Conservation (phyloP, 192 early-diverging fungal species). For the Coemansia sp. region DNA sequence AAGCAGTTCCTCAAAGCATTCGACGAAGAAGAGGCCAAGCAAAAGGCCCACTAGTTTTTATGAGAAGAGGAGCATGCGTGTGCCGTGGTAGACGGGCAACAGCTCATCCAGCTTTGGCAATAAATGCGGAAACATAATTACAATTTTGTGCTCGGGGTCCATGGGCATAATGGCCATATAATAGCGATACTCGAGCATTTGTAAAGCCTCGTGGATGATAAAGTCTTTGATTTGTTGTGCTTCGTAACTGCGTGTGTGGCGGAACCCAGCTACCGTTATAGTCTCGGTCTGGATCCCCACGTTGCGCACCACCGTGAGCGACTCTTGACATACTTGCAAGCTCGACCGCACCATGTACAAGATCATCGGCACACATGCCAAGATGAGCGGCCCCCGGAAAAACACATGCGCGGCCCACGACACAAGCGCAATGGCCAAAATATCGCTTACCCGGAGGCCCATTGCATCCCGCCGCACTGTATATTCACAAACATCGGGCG, state of each 20-base stretch:
- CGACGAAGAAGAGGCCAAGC: constrained; percentile 47
- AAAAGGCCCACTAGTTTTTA: constrained; percentile 19
- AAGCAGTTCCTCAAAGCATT: constrained; percentile 55
- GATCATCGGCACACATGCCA: constrained; percentile 37
- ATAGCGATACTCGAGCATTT: constrained; percentile 46
- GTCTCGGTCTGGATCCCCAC: constrained; percentile 49
- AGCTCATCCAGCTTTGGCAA: constrained; percentile 33
- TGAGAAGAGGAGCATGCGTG: constrained; percentile 30
- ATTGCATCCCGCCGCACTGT: constrained; percentile 32
- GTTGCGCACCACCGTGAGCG: constrained; percentile 44
- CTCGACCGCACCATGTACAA: constrained; percentile 31
- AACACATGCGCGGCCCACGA: constrained; percentile 51
- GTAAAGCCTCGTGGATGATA: constrained; percentile 48
- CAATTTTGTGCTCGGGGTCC: constrained; percentile 18
- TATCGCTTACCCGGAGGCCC: constrained; percentile 26
- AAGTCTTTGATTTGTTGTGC: constrained; percentile 34
- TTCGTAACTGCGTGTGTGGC: constrained; percentile 36
- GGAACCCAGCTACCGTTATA: constrained; percentile 32
- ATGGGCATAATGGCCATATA: constrained; percentile 51
- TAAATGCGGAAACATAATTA: constrained; percentile 50
- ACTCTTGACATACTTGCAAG: constrained; percentile 45
- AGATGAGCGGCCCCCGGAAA: constrained; percentile 33
- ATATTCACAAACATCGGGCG: constrained; percentile 48
- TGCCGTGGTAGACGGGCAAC: constrained; percentile 46
- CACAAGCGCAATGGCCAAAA: constrained; percentile 40